A percentile compares a stretch with the other conserved stretches of the same genome.
Conservation (phyloP, 75 land plant genomes). For the Chamaecyparis obtusa region DNA sequence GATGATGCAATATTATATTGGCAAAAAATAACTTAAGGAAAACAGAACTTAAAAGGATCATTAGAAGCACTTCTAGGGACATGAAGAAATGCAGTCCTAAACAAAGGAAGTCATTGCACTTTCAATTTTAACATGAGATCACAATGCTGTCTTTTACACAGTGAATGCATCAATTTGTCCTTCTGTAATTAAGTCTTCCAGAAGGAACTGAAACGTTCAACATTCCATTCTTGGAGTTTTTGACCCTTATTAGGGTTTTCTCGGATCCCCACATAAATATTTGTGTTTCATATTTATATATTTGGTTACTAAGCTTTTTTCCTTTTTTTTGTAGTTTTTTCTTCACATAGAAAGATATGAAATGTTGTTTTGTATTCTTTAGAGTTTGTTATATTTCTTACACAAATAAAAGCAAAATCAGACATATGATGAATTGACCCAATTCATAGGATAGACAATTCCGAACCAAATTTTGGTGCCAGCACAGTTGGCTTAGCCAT, state of each 20-base stretch:
- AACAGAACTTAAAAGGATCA: not conserved
- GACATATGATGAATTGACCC: too few species aligned
- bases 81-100: not conserved
- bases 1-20: too few species aligned
- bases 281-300: not conserved
- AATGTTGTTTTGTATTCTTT: not conserved
- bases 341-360: not conserved
- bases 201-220: not conserved
- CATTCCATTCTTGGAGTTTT: not conserved
- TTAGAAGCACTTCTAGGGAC: not conserved
- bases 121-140: not conserved
- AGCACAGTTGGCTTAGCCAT: too few species aligned
- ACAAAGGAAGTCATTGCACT: not conserved
- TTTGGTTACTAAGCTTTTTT: not conserved
- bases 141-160: not conserved
- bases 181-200: not conserved
- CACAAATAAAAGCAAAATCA: too few species aligned
- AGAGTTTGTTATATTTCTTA: too few species aligned
- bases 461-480: too few species aligned
- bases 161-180: not conserved
- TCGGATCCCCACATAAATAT: not conserved
- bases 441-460: too few species aligned
- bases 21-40: not conserved
- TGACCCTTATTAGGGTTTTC: not conserved
- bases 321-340: not conserved